phyloP scores from a whole-genome alignment of 768 basidiomycete species.

The Serpula lacrymans region DNA sequence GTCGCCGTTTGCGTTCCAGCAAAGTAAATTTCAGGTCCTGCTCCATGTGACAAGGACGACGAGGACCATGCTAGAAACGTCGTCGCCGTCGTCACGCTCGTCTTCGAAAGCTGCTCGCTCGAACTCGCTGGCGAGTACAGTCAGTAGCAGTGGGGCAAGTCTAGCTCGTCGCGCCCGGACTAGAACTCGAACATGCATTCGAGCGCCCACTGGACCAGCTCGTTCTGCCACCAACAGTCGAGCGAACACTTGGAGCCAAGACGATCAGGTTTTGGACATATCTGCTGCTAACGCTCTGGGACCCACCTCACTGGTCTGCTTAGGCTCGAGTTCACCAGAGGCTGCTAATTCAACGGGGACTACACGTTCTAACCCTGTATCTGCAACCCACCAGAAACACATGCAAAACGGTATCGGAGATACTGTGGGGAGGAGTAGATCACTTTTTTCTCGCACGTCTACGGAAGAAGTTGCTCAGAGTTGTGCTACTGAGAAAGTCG shows the following conservation, averaged over 20 bases:
- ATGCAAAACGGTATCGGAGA: slow-evolving; percentile 7
- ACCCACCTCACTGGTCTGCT: slow-evolving; percentile 1
- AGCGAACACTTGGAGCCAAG: too few relatives aligned
- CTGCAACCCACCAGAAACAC: too few relatives aligned
- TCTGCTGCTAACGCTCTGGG: slow-evolving; percentile 19
- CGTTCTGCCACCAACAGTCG: slow-evolving; percentile 17
- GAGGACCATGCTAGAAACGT: slow-evolving; percentile 29
- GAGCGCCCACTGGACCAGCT: slow-evolving; percentile 40
- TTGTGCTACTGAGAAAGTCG: slow-evolving; percentile 2
- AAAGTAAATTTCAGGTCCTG: too few relatives aligned
- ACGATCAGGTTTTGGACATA: slow-evolving; percentile 28
- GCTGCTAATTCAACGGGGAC: slow-evolving; percentile 6
- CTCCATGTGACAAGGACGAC: too few relatives aligned
- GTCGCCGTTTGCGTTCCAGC: too few relatives aligned
- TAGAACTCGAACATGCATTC: slow-evolving; percentile 52
- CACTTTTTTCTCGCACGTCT: slow-evolving; percentile 7
- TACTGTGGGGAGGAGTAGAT: slow-evolving; percentile 21
- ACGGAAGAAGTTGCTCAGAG: slow-evolving; percentile 8
- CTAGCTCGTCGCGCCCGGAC: slow-evolving; percentile 48
- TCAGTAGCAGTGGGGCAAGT: slow-evolving; percentile 45
- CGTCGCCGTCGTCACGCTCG: slow-evolving; percentile 14
- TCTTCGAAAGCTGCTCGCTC: slow-evolving; percentile 31
- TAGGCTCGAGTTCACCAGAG: slow-evolving; percentile 9
- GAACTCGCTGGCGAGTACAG: slow-evolving; percentile 34
- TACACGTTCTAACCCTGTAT: slow-evolving; percentile 12